phyloP scores from a whole-genome alignment of 352 stramenopile species.

The Phytophthora pinifolia region DNA sequence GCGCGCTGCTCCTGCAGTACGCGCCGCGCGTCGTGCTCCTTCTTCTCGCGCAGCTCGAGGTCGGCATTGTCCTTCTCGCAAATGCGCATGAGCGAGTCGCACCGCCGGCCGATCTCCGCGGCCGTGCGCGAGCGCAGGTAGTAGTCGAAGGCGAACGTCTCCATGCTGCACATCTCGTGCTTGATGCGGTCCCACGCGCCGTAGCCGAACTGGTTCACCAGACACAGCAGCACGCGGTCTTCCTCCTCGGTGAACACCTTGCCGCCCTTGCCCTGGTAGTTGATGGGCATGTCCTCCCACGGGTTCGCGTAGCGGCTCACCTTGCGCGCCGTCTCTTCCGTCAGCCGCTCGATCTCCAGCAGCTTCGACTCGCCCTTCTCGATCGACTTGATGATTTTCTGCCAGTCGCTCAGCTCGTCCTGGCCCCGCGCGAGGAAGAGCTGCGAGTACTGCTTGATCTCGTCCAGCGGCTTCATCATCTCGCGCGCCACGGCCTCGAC shows the following conservation, averaged over 20 bases:
- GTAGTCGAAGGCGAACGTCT: slow-evolving; percentile 98
- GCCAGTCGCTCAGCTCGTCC: slow-evolving; percentile 78
- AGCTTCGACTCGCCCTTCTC: slow-evolving; percentile 88
- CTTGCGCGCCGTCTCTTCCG: slow-evolving; percentile 72
- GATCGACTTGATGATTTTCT: slow-evolving; percentile 86
- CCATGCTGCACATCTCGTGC: slow-evolving; percentile 92
- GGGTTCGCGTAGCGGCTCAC: slow-evolving; percentile 79
- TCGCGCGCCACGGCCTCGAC: slow-evolving; percentile 77
- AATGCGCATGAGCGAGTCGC: slow-evolving; percentile 94
- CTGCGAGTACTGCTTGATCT: slow-evolving; percentile 67
- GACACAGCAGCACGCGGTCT: slow-evolving; percentile 96
- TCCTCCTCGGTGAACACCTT: slow-evolving; percentile 97
- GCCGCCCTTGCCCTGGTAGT: slow-evolving; percentile 89
- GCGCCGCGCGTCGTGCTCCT: slow-evolving; percentile 62
- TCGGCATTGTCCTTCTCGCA: slow-evolving; percentile 94
- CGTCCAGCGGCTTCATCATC: slow-evolving; percentile 81
- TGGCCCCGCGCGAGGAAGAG: slow-evolving; percentile 72
- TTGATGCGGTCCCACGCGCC: slow-evolving; percentile 97
- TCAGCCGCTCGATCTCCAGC: slow-evolving; percentile 84
- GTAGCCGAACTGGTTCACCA: slow-evolving; percentile 98
- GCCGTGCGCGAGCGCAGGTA: slow-evolving; percentile 97
- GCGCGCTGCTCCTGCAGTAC: slow-evolving; percentile 68
- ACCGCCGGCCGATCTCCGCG: slow-evolving; percentile 95
- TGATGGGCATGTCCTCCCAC: slow-evolving; percentile 87
- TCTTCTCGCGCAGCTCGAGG: slow-evolving; percentile 73